A percentile compares a stretch with the other conserved stretches of the same genome.
Evolutionary conservation across 2,329 filamentous ascomycete species (phyloP).

Genomic region (Fusarium paranaense): DNA sequence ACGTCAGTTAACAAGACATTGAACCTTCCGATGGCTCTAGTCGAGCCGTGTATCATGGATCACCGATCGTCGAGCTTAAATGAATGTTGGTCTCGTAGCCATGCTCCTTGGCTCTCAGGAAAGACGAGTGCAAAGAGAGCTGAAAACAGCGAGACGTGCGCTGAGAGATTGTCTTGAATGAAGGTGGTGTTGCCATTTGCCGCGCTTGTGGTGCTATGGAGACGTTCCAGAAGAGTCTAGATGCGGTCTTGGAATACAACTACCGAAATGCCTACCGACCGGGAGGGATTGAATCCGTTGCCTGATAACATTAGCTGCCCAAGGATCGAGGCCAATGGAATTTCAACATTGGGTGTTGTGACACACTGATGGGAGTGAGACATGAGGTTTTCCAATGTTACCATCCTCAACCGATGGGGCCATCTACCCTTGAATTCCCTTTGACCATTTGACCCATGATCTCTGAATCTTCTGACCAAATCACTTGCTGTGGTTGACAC

Average conservation of each 20-base stretch:
- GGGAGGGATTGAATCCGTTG: constrained; percentile 21
- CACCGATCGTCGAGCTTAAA: background rate
- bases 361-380: background rate
- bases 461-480: background rate
- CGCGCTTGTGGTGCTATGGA: constrained; percentile 32
- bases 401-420: background rate
- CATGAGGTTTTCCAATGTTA: background rate
- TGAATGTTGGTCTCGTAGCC: background rate
- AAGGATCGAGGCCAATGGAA: constrained; percentile 9
- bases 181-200: constrained; percentile 35
- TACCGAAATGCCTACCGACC: constrained; percentile 7
- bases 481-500: background rate
- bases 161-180: constrained; percentile 2
- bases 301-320: background rate
- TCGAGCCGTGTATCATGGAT: background rate
- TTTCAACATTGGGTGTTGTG: constrained; percentile 5
- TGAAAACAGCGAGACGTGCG: constrained; percentile 2
- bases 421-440: background rate
- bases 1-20: background rate
- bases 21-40: background rate
- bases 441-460: background rate
- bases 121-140: background rate
- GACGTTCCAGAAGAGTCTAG: constrained; percentile 35
- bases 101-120: background rate
- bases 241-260: constrained; percentile 20